Conservation (phyloP, 2,329 filamentous ascomycete species). For the Pseudopithomyces maydicus region DNA sequence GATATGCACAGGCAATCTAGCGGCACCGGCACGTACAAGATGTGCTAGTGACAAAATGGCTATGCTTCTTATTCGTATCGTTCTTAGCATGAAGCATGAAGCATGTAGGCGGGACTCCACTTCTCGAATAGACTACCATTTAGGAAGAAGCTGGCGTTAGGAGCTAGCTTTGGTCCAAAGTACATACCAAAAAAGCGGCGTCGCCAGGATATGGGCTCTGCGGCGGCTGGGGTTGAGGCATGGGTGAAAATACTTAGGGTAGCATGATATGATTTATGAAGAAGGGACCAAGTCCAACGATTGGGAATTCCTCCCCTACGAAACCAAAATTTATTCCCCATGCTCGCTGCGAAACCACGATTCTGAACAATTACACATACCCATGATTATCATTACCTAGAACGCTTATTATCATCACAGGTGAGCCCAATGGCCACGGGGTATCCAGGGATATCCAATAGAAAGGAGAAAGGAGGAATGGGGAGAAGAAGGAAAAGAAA, state of each 20-base stretch:
- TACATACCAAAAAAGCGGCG: slow-evolving; percentile 6
- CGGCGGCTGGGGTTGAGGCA: not conserved
- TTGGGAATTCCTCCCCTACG: slow-evolving; percentile 44
- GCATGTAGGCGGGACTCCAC: slow-evolving; percentile 2
- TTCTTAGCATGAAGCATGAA: not conserved
- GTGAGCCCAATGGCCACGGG: not conserved
- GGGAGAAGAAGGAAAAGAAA: not conserved
- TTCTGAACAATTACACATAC: not conserved
- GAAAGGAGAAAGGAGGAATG: too few species aligned
- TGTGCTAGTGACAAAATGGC: slow-evolving; percentile 47
- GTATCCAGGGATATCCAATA: not conserved
- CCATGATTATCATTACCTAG: not conserved
- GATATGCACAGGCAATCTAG: slow-evolving; percentile 71
- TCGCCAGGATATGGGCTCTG: not conserved
- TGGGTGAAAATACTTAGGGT: slow-evolving; percentile 34
- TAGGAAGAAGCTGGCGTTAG: slow-evolving; percentile 12
- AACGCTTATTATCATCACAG: not conserved
- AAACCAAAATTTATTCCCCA: not conserved
- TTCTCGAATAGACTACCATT: slow-evolving; percentile 8
- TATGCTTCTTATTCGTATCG: not conserved
- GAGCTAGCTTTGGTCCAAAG: not conserved
- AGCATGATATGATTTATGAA: slow-evolving; percentile 39
- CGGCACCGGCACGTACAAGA: slow-evolving; percentile 80
- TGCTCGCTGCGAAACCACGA: too few species aligned
- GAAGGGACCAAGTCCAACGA: slow-evolving; percentile 39